A percentile compares a stretch with the other conserved stretches of the same genome.
These are phyloP conservation scores for Heliamphora pulchella DNA, from an alignment of 179 eudicot genomes.

Conservation along the genomic window DNA sequence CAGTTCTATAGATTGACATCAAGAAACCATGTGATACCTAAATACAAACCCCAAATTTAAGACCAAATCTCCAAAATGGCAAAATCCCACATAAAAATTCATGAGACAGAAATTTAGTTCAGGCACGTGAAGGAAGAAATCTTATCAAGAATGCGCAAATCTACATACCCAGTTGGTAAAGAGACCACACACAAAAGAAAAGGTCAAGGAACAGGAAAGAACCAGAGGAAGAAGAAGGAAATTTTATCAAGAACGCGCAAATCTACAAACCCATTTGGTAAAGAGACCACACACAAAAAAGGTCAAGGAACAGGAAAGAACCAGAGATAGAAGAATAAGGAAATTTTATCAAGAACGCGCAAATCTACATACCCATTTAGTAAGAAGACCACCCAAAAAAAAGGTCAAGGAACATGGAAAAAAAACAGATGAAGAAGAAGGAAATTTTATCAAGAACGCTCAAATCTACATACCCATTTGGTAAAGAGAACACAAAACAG, in stretches of 20 bases:
- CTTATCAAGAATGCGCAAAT: not conserved
- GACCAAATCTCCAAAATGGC: slow-evolving; percentile 9
- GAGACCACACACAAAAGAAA: not conserved
- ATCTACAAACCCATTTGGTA: too few relatives aligned
- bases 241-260: not conserved
- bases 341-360: too few relatives aligned
- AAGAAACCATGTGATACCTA: not conserved
- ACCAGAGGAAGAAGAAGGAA: not conserved
- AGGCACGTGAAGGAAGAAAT: not conserved
- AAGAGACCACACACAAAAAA: too few relatives aligned
- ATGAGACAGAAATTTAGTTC: not conserved
- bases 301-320: too few relatives aligned
- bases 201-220: not conserved
- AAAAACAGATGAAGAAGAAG: too few relatives aligned
- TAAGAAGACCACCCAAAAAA: not conserved
- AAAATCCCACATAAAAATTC: not conserved
- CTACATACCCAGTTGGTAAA: not conserved
- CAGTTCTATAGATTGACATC: not conserved
- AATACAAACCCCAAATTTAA: not conserved
- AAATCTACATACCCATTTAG: slow-evolving; percentile 8
- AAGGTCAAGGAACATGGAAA: too few relatives aligned
- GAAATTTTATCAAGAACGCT: not conserved
- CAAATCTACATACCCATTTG: not conserved
- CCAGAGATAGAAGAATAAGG: too few relatives aligned
- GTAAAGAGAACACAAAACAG: not conserved